Evolutionary conservation across 1,284 basidiomycete genomes (phyloP).

Genomic region (Austropuccinia psidii): DNA sequence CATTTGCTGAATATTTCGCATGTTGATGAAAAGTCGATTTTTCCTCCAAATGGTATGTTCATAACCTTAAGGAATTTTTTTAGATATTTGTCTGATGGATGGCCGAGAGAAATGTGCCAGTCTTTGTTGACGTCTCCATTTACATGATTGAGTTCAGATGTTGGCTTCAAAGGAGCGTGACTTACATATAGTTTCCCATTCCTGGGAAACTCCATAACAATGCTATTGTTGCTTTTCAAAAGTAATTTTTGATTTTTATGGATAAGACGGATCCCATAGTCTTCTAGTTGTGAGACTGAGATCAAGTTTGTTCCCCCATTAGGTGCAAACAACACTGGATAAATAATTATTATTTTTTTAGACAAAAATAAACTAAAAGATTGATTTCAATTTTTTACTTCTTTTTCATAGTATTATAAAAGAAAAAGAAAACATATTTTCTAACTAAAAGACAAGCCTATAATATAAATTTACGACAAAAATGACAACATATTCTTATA

Average conservation of each 20-base stretch:
- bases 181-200: neutral
- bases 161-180: neutral
- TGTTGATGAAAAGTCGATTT: neutral
- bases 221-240: neutral
- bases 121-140: neutral
- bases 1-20: neutral
- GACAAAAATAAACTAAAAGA: no score
- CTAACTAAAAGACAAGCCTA: no score
- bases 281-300: conserved; percentile 1
- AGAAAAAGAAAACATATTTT: no score
- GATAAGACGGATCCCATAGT: neutral
- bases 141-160: neutral
- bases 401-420: no score
- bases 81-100: neutral
- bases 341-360: no score
- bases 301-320: neutral
- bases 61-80: neutral
- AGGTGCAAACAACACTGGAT: neutral
- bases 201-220: neutral
- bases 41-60: neutral
- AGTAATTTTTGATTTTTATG: neutral
- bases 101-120: neutral
- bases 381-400: no score
- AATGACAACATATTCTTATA: no score
- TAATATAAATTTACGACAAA: no score